Evolutionary conservation across 139 green algal species (phyloP).

Genomic region (Dunaliella primolecta): DNA sequence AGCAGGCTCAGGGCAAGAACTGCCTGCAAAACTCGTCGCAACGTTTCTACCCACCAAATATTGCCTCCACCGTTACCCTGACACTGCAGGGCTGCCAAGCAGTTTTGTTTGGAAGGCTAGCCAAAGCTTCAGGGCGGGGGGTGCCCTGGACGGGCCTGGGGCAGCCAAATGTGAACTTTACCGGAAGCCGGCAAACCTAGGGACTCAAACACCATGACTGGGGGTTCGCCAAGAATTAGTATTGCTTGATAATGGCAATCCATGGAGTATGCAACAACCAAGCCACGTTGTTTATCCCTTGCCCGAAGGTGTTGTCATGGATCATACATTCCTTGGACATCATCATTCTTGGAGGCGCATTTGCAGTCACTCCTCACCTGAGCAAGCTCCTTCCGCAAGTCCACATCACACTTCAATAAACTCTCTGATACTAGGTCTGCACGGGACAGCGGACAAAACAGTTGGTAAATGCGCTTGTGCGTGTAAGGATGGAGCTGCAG

Average conservation of each 20-base stretch:
- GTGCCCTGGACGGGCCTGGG: too few relatives aligned
- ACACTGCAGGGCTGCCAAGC: too few relatives aligned
- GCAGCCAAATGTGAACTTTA: too few relatives aligned
- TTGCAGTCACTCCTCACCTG: not conserved
- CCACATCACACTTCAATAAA: conserved; percentile 81
- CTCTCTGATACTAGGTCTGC: conserved; percentile 63
- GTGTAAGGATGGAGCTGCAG: not conserved
- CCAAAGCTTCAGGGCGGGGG: too few relatives aligned
- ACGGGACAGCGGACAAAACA: not conserved
- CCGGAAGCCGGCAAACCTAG: too few relatives aligned
- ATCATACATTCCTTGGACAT: not conserved
- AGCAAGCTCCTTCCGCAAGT: conserved; percentile 86
- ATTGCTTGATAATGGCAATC: not conserved
- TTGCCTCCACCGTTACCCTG: too few relatives aligned
- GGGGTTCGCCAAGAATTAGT: not conserved
- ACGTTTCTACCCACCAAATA: too few relatives aligned
- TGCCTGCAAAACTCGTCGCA: too few relatives aligned
- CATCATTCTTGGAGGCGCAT: not conserved
- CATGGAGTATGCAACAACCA: not conserved
- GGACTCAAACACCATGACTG: too few relatives aligned
- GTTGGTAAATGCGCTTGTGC: not conserved
- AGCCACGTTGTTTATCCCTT: not conserved
- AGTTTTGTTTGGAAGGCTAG: too few relatives aligned
- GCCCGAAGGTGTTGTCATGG: not conserved
- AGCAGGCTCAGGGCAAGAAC: too few relatives aligned